phyloP scores from a whole-genome alignment of 2,329 filamentous ascomycete genomes.

The Sporothrix mexicana region DNA sequence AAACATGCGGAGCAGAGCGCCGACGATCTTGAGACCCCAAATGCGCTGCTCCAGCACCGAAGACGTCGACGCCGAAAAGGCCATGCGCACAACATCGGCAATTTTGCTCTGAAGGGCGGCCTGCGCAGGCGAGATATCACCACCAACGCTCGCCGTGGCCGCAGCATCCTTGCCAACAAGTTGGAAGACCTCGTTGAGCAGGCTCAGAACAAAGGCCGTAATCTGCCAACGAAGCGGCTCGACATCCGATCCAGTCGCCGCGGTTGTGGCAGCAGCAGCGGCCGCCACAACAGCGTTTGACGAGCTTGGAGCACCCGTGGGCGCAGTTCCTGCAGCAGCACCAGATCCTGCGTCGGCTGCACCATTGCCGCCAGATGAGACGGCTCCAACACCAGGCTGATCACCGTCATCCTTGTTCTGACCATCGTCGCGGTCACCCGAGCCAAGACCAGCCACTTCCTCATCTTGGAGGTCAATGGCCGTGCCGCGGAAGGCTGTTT shows the following conservation, averaged over 20 bases:
- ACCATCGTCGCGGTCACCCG: constrained; percentile 61
- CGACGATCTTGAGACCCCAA: constrained; percentile 91
- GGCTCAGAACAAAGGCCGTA: constrained; percentile 88
- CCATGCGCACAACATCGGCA: constrained; percentile 93
- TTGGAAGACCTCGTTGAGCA: constrained; percentile 80
- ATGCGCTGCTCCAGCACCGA: constrained; percentile 88
- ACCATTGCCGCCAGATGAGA: not conserved
- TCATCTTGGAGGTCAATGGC: constrained; percentile 89
- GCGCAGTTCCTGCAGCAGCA: not conserved
- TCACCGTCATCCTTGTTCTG: constrained; percentile 56
- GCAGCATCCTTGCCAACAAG: constrained; percentile 80
- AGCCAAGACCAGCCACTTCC: constrained; percentile 90
- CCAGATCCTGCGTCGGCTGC: not conserved
- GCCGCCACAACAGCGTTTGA: constrained; percentile 14
- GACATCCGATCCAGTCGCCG: constrained; percentile 66
- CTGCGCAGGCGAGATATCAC: constrained; percentile 67
- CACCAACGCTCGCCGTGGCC: constrained; percentile 67
- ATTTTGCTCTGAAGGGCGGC: constrained; percentile 79
- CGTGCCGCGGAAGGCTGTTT: constrained; percentile 51
- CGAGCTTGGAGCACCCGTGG: not conserved
- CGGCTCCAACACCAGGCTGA: constrained; percentile 37
- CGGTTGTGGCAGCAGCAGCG: constrained; percentile 16
- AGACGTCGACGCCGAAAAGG: constrained; percentile 95
- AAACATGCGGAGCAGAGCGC: constrained; percentile 93
- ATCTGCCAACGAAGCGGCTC: constrained; percentile 96